A percentile compares a stretch with the other conserved stretches of the same genome.
Evolutionary conservation across 2,329 filamentous ascomycete species (phyloP).

Genomic region (Arthroderma uncinatum): DNA sequence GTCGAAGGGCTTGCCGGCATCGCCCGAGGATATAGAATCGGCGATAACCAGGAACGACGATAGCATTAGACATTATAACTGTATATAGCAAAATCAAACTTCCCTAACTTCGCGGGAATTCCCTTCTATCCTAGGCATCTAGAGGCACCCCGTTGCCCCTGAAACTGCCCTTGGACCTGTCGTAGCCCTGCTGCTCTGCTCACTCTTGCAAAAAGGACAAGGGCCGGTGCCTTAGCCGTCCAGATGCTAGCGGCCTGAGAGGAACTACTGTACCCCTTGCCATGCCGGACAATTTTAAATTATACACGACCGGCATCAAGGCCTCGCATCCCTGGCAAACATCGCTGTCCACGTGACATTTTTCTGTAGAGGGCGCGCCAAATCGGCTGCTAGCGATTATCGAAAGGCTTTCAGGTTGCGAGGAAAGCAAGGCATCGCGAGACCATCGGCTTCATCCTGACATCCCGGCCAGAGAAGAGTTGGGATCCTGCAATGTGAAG

Average conservation of each 20-base stretch:
- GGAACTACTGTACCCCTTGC: too few species aligned
- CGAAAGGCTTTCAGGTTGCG: too few species aligned
- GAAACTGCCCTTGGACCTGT: too few species aligned
- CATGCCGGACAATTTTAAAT: too few species aligned
- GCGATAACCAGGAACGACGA: slow-evolving; percentile 40
- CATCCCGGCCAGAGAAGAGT: too few species aligned
- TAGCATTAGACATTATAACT: slow-evolving; percentile 7
- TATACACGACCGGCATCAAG: too few species aligned
- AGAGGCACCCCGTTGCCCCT: too few species aligned
- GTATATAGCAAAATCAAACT: neutral
- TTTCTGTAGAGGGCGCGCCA: neutral
- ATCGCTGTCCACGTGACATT: neutral
- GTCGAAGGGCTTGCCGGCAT: slow-evolving; percentile 82
- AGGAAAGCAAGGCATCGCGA: neutral
- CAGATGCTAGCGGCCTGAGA: too few species aligned
- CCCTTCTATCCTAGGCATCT: neutral
- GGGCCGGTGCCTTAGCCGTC: too few species aligned
- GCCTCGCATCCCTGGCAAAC: neutral
- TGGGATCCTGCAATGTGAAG: neutral
- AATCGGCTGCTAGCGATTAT: too few species aligned
- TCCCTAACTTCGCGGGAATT: neutral
- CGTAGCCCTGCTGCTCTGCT: too few species aligned
- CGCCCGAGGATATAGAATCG: slow-evolving; percentile 76
- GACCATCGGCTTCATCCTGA: neutral
- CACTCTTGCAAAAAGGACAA: too few species aligned